phyloP scores from a whole-genome alignment of 2,329 filamentous ascomycete genomes.

The Trichophyton verrucosum region DNA sequence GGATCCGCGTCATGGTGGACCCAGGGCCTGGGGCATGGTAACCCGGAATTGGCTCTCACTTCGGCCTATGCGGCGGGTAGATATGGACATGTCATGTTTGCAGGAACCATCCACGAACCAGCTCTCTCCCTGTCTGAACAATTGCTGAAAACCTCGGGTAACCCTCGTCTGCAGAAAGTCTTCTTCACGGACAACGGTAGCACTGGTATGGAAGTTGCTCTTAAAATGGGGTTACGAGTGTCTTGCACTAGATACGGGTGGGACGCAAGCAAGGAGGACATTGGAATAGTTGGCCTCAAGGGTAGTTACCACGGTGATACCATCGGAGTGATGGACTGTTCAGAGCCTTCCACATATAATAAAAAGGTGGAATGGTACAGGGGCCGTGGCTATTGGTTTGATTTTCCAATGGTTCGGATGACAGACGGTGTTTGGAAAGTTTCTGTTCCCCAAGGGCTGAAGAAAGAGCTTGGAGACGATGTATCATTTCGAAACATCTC shows the following conservation, averaged over 20 bases:
- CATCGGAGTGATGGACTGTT: constrained; percentile 76
- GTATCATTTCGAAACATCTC: constrained; percentile 38
- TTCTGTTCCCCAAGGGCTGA: constrained; percentile 41
- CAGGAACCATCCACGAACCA: constrained; percentile 65
- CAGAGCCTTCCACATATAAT: constrained; percentile 65
- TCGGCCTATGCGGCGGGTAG: constrained; percentile 71
- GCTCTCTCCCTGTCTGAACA: constrained; percentile 56
- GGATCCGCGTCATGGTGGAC: constrained; percentile 89
- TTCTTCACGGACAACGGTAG: constrained; percentile 81
- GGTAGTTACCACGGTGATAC: constrained; percentile 82
- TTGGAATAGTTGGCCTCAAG: constrained; percentile 61
- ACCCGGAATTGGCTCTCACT: constrained; percentile 56
- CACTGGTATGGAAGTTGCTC: constrained; percentile 69
- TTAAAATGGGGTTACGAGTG: constrained; percentile 73
- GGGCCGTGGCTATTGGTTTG: constrained; percentile 68
- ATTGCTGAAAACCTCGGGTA: constrained; percentile 48
- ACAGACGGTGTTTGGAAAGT: constrained; percentile 54
- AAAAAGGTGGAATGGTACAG: constrained; percentile 78
- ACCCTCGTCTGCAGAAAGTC: constrained; percentile 54
- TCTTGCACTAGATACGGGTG: constrained; percentile 55
- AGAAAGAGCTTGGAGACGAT: constrained; percentile 34
- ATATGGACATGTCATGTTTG: constrained; percentile 84
- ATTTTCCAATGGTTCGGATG: constrained; percentile 61
- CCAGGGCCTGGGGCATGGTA: constrained; percentile 71
- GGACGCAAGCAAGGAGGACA: constrained; percentile 42